Evolutionary conservation across 345 rosid genomes (phyloP).

Genomic region (Boechera retrofracta): DNA sequence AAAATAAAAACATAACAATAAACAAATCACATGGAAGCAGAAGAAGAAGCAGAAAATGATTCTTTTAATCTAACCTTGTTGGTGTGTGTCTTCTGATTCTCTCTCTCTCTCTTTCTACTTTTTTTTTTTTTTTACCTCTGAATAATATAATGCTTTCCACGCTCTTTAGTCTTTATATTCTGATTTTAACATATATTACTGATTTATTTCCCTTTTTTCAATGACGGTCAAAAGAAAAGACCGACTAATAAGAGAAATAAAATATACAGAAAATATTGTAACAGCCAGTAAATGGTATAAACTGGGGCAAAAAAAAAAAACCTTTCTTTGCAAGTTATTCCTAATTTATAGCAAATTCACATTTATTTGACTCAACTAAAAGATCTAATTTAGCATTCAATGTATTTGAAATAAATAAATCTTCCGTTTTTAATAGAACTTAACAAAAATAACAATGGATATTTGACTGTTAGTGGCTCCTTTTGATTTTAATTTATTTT

Average conservation of each 20-base stretch:
- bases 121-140: neutral
- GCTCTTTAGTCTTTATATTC: conserved; percentile 45
- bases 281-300: conserved; percentile 12
- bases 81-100: conserved; percentile 22
- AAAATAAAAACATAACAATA: conserved; percentile 27
- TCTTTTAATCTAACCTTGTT: conserved; percentile 41
- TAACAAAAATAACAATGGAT: conserved; percentile 1
- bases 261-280: conserved; percentile 20
- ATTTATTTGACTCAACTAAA: neutral
- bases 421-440: neutral
- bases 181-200: neutral
- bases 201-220: conserved; percentile 29
- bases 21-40: conserved; percentile 33
- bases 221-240: conserved; percentile 38
- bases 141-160: conserved; percentile 30
- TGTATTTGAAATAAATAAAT: neutral
- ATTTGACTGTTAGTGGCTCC: conserved; percentile 25
- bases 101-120: conserved; percentile 13
- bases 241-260: neutral
- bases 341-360: conserved; percentile 9
- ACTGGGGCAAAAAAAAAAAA: neutral
- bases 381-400: neutral
- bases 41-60: conserved; percentile 9
- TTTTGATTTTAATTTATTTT: conserved; percentile 6
- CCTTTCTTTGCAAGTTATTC: neutral